Percentiles rank a stretch among this genome's conserved stretches.
phyloP scores from a whole-genome alignment of 2,329 filamentous ascomycete genomes.

The Diaporthe sp. region DNA sequence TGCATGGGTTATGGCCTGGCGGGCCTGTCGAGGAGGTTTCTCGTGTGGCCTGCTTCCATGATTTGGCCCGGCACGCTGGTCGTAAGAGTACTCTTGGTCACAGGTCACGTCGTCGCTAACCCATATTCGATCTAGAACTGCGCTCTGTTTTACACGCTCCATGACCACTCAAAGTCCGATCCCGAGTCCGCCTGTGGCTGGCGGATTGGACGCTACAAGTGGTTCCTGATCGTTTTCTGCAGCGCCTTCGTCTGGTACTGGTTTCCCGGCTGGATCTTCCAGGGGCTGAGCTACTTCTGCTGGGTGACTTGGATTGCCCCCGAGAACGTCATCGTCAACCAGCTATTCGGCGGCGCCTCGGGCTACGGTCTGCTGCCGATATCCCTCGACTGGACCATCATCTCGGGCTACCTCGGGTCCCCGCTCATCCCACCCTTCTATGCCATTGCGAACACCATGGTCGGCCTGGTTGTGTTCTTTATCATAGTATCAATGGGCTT shows the following conservation, averaged over 20 bases:
- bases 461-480: constrained; percentile 65
- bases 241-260: constrained; percentile 66
- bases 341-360: constrained; percentile 56
- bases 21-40: constrained; percentile 67
- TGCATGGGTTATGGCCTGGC: constrained; percentile 73
- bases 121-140: constrained; percentile 47
- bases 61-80: constrained; percentile 69
- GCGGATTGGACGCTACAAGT: constrained; percentile 71
- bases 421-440: constrained; percentile 64
- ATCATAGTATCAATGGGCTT: constrained; percentile 67
- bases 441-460: constrained; percentile 65
- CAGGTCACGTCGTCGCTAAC: background rate
- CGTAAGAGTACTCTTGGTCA: background rate
- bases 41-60: constrained; percentile 71
- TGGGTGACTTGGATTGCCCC: constrained; percentile 59
- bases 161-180: constrained; percentile 57
- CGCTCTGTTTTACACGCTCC: constrained; percentile 60
- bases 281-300: constrained; percentile 56
- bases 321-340: constrained; percentile 56
- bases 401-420: constrained; percentile 60
- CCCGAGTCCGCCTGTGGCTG: constrained; percentile 67
- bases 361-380: constrained; percentile 51
- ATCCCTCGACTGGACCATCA: constrained; percentile 51
- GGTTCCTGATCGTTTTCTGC: constrained; percentile 68
- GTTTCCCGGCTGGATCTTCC: constrained; percentile 66